phyloP scores from a whole-genome alignment of 257 asterid genomes.

The Fraxinus quadrangulata region DNA sequence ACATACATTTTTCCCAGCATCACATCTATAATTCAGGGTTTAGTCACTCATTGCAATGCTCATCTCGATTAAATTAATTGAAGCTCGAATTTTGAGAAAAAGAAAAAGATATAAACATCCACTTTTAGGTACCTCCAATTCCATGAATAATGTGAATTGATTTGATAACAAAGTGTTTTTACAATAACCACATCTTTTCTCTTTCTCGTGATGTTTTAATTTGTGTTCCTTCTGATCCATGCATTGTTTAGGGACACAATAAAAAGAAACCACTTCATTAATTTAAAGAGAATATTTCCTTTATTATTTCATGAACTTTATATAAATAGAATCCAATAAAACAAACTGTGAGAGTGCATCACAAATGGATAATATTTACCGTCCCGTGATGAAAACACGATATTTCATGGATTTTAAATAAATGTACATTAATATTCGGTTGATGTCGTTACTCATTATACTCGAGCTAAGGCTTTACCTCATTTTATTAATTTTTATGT shows the following conservation, averaged over 20 bases:
- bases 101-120: conserved; percentile 7
- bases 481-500: not conserved
- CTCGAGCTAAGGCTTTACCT: not conserved
- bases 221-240: conserved; percentile 20
- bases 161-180: conserved; percentile 28
- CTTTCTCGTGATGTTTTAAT: conserved; percentile 49
- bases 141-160: conserved; percentile 57
- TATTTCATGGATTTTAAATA: conserved; percentile 29
- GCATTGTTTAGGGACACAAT: not conserved
- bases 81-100: not conserved
- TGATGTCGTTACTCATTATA: no score
- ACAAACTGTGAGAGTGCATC: not conserved
- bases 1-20: not conserved
- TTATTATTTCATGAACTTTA: conserved; percentile 18
- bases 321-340: no score
- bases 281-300: not conserved
- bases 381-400: conserved; percentile 49
- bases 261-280: not conserved
- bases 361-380: conserved; percentile 31
- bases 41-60: not conserved
- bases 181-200: conserved; percentile 27
- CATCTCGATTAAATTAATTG: not conserved
- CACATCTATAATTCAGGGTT: not conserved
- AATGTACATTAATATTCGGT: no score
- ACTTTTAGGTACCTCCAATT: conserved; percentile 23